Evolutionary conservation across 1,284 basidiomycete genomes (phyloP), one percentile per base, ranked within the genome.

Genomic region (Marasmius oreades): DNA sequence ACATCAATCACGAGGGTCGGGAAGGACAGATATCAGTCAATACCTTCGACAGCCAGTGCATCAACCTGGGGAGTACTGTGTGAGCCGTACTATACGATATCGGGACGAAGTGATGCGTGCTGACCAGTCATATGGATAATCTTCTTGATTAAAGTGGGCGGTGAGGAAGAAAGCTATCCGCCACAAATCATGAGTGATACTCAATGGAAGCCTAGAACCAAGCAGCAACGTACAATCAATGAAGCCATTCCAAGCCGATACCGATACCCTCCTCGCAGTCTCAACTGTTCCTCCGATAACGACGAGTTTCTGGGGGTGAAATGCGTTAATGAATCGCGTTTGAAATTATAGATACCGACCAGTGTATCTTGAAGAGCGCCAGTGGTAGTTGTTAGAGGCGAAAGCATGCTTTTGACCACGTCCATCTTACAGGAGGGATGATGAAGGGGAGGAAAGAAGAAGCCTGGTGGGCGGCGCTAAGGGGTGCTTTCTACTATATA

Each of bases 11-110:
- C 28, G 52, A 54, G 28, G 58, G 31, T n/a, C n/a, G 12, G 31
- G n/a, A 24, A 22, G 33, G 24, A 36, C 20, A 24, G 16, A 59
- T 46, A 47, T 47, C 48, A 39, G 47, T 44, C 60, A 69, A 56
- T 64, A 84, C 89, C 80, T 92, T 92, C 23, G 88, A 79, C 47
- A 92, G 75, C 89, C 89, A 92, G 65, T 91, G 86, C 88, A 92
- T 90, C 62, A 92, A 69, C 89, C 89, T 90, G 63, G 1, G 28
- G 5, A n/a, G 23, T 23, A 31, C 42, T 33, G 55, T 51, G 52
- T 60, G 34, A 59, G 51, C 57, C 18, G 55, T 16, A 31, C 56
- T 51, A 16, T 57, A 10, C 37, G 45, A 18, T 24, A 60, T 23
- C 18, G 48, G 37, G 50, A 36, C 23, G 26, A 33, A 31, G 28